phyloP scores from a whole-genome alignment of 179 eudicot genomes.

The Corrigiola litoralis region DNA sequence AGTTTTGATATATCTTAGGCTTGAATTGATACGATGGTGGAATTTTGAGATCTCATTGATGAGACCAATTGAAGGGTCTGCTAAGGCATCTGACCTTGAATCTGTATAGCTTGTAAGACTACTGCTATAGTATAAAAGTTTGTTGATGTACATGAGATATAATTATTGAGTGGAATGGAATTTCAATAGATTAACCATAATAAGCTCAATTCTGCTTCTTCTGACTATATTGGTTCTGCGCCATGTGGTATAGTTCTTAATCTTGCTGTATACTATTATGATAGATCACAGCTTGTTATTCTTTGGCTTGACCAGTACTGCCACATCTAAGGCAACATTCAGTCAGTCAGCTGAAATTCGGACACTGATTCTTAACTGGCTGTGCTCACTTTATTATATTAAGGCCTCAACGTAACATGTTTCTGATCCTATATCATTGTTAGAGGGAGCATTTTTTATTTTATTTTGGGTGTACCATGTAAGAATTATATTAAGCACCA shows the following conservation, averaged over 20 bases:
- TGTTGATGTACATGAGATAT: constrained; percentile 24
- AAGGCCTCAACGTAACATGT: no score
- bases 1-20: neutral
- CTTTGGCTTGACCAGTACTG: constrained; percentile 1
- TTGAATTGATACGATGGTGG: constrained; percentile 7
- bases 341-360: neutral
- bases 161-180: constrained; percentile 17
- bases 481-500: no score
- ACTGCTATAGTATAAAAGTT: constrained; percentile 13
- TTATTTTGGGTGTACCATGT: no score
- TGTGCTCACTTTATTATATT: neutral
- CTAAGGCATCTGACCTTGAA: constrained; percentile 14
- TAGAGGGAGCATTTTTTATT: no score
- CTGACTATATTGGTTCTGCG: constrained; percentile 1
- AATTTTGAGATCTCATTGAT: constrained; percentile 15
- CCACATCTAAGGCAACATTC: constrained; percentile 7
- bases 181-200: constrained; percentile 10
- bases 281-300: constrained; percentile 7
- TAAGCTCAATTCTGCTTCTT: neutral
- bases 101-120: constrained; percentile 32
- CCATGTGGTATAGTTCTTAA: constrained; percentile 19
- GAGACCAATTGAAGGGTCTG: constrained; percentile 7
- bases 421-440: no score
- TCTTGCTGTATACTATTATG: neutral
- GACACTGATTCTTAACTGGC: neutral